Conservation (phyloP, 2,329 filamentous ascomycete genomes). For the Phialophora expanda region DNA sequence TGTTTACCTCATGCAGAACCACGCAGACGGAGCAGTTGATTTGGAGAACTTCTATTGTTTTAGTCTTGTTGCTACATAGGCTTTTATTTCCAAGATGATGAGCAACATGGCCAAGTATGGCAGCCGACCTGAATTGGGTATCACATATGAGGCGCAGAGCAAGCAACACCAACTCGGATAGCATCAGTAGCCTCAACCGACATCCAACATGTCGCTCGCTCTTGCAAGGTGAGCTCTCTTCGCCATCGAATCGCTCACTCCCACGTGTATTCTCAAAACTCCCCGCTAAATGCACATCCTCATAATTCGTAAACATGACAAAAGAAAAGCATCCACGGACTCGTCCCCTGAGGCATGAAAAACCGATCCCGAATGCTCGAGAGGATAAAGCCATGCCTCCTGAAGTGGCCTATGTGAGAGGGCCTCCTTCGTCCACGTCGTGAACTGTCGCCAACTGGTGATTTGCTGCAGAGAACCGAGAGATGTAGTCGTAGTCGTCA, state of each 20-base stretch:
- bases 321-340: conserved; percentile 27
- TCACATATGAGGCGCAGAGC: conserved; percentile 15
- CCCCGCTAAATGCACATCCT: conserved; percentile 31
- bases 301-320: conserved; percentile 34
- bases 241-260: conserved; percentile 13
- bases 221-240: conserved; percentile 4
- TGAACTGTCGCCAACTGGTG: conserved; percentile 30
- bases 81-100: conserved; percentile 20
- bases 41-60: conserved; percentile 16
- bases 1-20: background rate
- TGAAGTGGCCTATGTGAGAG: conserved; percentile 44
- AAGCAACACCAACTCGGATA: conserved; percentile 7
- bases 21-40: background rate
- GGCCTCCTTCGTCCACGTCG: conserved; percentile 23
- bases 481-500: conserved; percentile 22
- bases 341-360: conserved; percentile 46
- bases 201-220: conserved; percentile 7
- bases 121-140: conserved; percentile 16
- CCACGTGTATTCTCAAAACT: conserved; percentile 24
- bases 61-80: conserved; percentile 17
- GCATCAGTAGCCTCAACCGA: conserved; percentile 11
- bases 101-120: conserved; percentile 14
- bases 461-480: conserved; percentile 25
- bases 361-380: conserved; percentile 49
- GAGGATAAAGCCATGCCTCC: conserved; percentile 54